Percentiles rank a stretch among this genome's conserved stretches.
Conservation (phyloP, 2,329 filamentous ascomycete genomes). For the Pseudopithomyces maydicus region DNA sequence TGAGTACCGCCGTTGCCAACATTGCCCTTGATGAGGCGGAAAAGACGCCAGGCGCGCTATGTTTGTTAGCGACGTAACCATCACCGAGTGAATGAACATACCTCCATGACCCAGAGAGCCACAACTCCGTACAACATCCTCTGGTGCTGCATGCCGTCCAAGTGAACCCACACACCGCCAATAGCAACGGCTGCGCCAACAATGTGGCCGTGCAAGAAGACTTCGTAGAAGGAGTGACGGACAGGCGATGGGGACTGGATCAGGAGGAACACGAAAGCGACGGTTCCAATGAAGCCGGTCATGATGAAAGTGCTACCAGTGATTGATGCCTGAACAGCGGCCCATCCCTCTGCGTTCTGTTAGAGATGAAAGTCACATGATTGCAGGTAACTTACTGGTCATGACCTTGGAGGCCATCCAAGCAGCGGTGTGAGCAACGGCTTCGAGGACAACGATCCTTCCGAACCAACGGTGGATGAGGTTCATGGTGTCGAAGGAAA, state of each 20-base stretch:
- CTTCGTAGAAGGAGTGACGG: constrained; percentile 79
- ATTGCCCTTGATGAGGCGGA: constrained; percentile 70
- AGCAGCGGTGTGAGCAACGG: constrained; percentile 67
- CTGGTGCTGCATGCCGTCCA: constrained; percentile 61
- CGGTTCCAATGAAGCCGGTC: constrained; percentile 66
- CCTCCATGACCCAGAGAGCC: constrained; percentile 69
- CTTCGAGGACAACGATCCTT: constrained; percentile 73
- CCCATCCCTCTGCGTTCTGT: constrained; percentile 55
- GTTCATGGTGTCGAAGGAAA: constrained; percentile 85
- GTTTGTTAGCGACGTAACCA: constrained; percentile 7
- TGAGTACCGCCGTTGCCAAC: constrained; percentile 68
- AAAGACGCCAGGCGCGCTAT: constrained; percentile 48
- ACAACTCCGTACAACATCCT: constrained; percentile 66
- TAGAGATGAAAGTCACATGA: not conserved
- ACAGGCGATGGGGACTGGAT: constrained; percentile 73
- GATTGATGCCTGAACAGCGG: constrained; percentile 47
- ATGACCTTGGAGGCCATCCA: constrained; percentile 57
- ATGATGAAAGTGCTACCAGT: constrained; percentile 56
- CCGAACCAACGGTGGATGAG: constrained; percentile 81
- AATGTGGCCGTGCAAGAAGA: constrained; percentile 76
- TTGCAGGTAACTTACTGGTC: constrained; percentile 30
- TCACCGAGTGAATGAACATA: constrained; percentile 9
- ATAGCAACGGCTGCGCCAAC: constrained; percentile 63
- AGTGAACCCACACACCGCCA: constrained; percentile 70
- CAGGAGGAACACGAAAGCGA: constrained; percentile 65